These are phyloP conservation scores for Arachnomyces sp. DNA, from an alignment of 2,329 filamentous ascomycete species.

Conservation along the genomic window DNA sequence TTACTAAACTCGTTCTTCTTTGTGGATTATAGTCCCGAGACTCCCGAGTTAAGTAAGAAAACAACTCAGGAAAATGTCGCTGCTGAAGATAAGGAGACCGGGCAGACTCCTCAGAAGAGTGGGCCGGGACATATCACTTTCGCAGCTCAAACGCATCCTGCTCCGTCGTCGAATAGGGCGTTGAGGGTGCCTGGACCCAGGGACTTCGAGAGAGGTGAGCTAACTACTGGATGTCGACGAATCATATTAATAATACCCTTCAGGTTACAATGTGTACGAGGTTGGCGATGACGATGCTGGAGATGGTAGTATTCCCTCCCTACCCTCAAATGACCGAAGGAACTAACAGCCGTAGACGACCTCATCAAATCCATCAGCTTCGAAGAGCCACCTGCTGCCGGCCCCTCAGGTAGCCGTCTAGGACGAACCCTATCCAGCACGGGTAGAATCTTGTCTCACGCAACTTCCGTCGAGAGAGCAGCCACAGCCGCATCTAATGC, in stretches of 20 bases:
- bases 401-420: background rate
- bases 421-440: too few relatives aligned
- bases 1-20: too few relatives aligned
- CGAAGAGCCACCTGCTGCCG: conserved; percentile 6
- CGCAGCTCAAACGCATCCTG: conserved; percentile 10
- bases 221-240: background rate
- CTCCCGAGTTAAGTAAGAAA: background rate
- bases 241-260: too few relatives aligned
- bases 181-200: conserved; percentile 13
- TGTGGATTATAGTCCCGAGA: too few relatives aligned
- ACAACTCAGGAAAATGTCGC: background rate
- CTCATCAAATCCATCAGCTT: conserved; percentile 9
- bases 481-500: conserved; percentile 32
- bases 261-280: too few relatives aligned
- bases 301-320: too few relatives aligned
- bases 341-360: conserved; percentile 10
- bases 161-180: conserved; percentile 9
- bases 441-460: conserved; percentile 18
- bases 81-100: too few relatives aligned
- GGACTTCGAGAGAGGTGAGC: conserved; percentile 12
- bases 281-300: too few relatives aligned
- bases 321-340: conserved; percentile 14
- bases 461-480: conserved; percentile 31
- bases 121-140: conserved; percentile 12
- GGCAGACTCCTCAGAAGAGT: background rate